Conservation (phyloP, 352 stramenopile genomes). For the Globisporangium irregulare region DNA sequence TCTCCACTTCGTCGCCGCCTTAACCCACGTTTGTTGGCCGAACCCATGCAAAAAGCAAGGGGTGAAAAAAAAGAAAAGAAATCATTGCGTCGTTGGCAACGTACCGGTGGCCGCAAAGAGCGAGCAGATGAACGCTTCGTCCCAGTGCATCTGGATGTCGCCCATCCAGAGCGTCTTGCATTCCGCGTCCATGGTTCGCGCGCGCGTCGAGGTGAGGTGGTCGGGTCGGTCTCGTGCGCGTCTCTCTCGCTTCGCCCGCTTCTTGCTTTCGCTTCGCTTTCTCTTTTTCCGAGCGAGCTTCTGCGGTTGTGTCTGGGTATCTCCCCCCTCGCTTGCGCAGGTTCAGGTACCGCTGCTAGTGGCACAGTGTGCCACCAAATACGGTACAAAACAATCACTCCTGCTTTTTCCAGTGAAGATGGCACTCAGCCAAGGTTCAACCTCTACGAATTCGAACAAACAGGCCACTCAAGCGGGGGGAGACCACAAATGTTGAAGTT, state of each 20-base stretch:
- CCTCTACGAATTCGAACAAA: not conserved
- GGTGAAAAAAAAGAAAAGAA: not conserved
- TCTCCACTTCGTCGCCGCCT: not conserved
- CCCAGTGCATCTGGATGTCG: constrained; percentile 90
- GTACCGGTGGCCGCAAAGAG: constrained; percentile 76
- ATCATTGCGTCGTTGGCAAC: not conserved
- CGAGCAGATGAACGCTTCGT: constrained; percentile 84
- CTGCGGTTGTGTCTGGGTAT: constrained; percentile 8
- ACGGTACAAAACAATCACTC: not conserved
- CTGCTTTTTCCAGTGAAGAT: not conserved
- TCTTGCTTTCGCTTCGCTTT: constrained; percentile 15
- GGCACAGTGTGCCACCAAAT: not conserved
- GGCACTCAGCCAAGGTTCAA: not conserved
- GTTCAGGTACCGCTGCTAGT: not conserved
- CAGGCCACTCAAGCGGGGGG: not conserved
- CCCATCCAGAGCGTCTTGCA: constrained; percentile 91
- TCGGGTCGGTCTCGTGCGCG: constrained; percentile 1
- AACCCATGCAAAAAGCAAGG: not conserved
- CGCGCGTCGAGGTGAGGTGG: not conserved
- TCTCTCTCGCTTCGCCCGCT: constrained; percentile 18
- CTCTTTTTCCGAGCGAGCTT: constrained; percentile 12
- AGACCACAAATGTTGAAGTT: not conserved
- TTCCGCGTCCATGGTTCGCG: constrained; percentile 32
- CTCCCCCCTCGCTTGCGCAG: constrained; percentile 5
- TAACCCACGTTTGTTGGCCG: not conserved